Percentiles rank a stretch among this genome's conserved stretches.
Evolutionary conservation across 2,329 filamentous ascomycete species (phyloP).

Genomic region (Lasiodiplodia sp.): DNA sequence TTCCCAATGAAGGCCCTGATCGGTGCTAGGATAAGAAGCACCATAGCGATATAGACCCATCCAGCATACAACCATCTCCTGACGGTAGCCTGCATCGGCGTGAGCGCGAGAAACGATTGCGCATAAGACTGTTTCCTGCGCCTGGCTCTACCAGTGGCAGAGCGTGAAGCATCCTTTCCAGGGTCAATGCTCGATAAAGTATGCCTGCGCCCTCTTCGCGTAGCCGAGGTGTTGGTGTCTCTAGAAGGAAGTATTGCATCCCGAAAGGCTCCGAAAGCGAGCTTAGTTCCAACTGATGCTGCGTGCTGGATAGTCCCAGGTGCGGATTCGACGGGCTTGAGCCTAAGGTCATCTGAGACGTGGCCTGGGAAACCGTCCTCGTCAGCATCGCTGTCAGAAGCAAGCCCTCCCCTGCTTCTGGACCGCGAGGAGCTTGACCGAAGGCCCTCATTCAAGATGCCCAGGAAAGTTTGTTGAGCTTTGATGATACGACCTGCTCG

Average conservation of each 20-base stretch:
- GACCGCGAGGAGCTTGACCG: constrained; percentile 30
- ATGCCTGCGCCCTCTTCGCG: constrained; percentile 39
- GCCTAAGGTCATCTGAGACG: constrained; percentile 15
- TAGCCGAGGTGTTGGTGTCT: not conserved
- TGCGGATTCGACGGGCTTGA: constrained; percentile 27
- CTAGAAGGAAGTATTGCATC: constrained; percentile 21
- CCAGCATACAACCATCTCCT: constrained; percentile 85
- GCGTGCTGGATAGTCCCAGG: constrained; percentile 6
- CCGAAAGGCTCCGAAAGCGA: constrained; percentile 15
- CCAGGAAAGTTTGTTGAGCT: constrained; percentile 53
- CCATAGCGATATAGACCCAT: constrained; percentile 76
- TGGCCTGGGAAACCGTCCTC: constrained; percentile 45
- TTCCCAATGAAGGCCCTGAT: constrained; percentile 73
- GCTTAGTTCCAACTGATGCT: not conserved
- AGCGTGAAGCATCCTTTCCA: constrained; percentile 29
- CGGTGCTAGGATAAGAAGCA: constrained; percentile 71
- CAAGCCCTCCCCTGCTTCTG: constrained; percentile 12
- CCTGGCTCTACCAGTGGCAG: constrained; percentile 11
- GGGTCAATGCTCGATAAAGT: constrained; percentile 38
- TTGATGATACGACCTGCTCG: constrained; percentile 58
- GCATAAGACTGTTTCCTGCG: constrained; percentile 36
- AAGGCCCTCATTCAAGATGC: constrained; percentile 49
- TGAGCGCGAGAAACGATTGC: constrained; percentile 80
- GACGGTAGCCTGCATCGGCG: constrained; percentile 74
- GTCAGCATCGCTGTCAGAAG: constrained; percentile 56